Evolutionary conservation across 768 basidiomycete species (phyloP).

Genomic region (Pisolithus marmoratus): DNA sequence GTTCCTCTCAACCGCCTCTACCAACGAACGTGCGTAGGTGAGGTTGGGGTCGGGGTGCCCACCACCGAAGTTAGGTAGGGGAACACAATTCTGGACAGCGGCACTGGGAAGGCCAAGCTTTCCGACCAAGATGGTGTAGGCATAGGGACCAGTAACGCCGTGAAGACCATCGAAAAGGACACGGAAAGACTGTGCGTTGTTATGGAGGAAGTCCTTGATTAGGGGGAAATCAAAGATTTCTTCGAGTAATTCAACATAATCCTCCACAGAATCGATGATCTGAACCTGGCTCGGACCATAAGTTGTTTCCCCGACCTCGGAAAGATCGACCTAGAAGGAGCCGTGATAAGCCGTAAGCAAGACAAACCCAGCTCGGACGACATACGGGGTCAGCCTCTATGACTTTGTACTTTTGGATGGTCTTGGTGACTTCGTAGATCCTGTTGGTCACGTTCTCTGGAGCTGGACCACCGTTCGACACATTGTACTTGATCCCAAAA

Average conservation of each 20-base stretch:
- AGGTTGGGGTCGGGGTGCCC: constrained; percentile 98
- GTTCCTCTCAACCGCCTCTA: constrained; percentile 83
- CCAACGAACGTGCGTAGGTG: constrained; percentile 92
- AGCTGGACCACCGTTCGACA: constrained; percentile 94
- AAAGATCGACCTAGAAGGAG: constrained; percentile 64
- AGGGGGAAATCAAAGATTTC: constrained; percentile 91
- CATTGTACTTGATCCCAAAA: constrained; percentile 99
- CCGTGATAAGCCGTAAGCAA: not conserved
- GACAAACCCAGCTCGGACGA: not conserved
- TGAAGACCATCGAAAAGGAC: constrained; percentile 95
- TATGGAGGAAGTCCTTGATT: constrained; percentile 82
- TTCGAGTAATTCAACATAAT: constrained; percentile 81
- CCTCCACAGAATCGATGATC: constrained; percentile 90
- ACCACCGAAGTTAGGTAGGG: constrained; percentile 94
- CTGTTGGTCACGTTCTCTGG: constrained; percentile 95
- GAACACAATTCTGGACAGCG: constrained; percentile 86
- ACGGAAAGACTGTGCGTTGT: constrained; percentile 62
- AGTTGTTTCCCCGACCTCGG: constrained; percentile 69
- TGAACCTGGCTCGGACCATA: constrained; percentile 83
- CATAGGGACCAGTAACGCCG: constrained; percentile 98
- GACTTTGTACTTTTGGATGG: constrained; percentile 78
- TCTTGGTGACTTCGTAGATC: constrained; percentile 90
- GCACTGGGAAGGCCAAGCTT: constrained; percentile 73
- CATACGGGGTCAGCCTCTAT: constrained; percentile 69
- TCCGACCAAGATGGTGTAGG: constrained; percentile 77